Conservation (phyloP, 371 early-diverging fungal genomes). For the Batkoa obscura region DNA sequence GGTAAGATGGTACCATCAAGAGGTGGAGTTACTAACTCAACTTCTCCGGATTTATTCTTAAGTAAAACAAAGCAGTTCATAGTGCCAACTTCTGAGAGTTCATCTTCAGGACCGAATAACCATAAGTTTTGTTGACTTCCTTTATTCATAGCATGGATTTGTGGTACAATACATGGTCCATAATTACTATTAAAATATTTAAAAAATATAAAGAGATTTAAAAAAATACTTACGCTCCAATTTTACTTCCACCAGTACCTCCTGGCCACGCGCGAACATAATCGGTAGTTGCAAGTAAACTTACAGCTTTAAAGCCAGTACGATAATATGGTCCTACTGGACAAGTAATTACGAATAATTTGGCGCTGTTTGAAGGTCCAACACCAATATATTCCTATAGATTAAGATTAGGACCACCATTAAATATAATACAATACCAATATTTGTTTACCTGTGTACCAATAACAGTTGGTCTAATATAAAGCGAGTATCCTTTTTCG, state of each 20-base stretch:
- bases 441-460: constrained; percentile 45
- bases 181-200: constrained; percentile 24
- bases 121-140: constrained; percentile 90
- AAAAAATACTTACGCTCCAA: constrained; percentile 38
- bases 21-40: constrained; percentile 78
- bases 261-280: constrained; percentile 93
- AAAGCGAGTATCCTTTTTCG: constrained; percentile 84
- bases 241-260: constrained; percentile 83
- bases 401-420: no score
- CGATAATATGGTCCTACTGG: constrained; percentile 96
- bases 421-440: not conserved
- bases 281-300: constrained; percentile 60
- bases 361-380: constrained; percentile 45
- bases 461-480: constrained; percentile 89
- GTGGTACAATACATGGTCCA: constrained; percentile 71
- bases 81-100: constrained; percentile 88
- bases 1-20: constrained; percentile 92
- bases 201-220: not conserved
- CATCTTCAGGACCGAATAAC: constrained; percentile 72
- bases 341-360: constrained; percentile 75
- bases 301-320: constrained; percentile 78
- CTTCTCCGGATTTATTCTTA: constrained; percentile 52
- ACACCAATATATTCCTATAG: constrained; percentile 42
- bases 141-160: constrained; percentile 59
- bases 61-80: constrained; percentile 87